A percentile compares a stretch with the other conserved stretches of the same genome.
These are phyloP conservation scores for Zoysia japonica DNA, from an alignment of 176 grass and related monocot species.

Conservation along the genomic window DNA sequence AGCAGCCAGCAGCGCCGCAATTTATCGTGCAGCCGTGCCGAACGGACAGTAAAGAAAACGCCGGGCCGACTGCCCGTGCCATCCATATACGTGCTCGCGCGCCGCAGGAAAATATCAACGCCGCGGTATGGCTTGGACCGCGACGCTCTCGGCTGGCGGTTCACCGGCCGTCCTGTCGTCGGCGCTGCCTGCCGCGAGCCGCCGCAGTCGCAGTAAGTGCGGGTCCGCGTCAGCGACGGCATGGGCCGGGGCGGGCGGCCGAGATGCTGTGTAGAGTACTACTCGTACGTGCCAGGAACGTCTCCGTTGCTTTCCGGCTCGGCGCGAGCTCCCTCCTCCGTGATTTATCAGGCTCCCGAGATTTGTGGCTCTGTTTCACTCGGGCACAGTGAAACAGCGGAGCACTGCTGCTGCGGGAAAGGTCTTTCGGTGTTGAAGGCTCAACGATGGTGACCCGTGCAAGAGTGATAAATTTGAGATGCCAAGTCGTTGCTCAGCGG, in stretches of 20 bases:
- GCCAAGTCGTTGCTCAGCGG: not conserved
- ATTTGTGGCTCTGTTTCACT: not conserved
- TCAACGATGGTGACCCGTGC: not conserved
- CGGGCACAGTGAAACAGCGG: not conserved
- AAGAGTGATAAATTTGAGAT: not conserved
- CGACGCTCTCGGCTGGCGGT: not conserved
- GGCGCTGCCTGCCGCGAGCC: not conserved
- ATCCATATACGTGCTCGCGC: not conserved
- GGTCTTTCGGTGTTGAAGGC: not conserved
- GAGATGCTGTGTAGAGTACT: no score
- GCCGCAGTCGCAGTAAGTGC: conserved; percentile 16
- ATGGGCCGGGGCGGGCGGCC: not conserved
- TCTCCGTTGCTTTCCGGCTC: not conserved
- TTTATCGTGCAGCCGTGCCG: not conserved
- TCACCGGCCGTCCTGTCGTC: no score
- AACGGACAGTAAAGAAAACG: not conserved
- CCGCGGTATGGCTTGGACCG: not conserved
- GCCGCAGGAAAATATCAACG: not conserved
- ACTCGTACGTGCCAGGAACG: no score
- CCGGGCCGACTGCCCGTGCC: not conserved
- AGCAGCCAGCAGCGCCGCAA: not conserved
- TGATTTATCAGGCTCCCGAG: not conserved
- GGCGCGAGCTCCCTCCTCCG: no score
- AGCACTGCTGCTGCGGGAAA: not conserved
- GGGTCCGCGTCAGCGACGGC: not conserved